Conservation (phyloP, 805 yeast genomes). For the Nakazawaea molendinolei region DNA sequence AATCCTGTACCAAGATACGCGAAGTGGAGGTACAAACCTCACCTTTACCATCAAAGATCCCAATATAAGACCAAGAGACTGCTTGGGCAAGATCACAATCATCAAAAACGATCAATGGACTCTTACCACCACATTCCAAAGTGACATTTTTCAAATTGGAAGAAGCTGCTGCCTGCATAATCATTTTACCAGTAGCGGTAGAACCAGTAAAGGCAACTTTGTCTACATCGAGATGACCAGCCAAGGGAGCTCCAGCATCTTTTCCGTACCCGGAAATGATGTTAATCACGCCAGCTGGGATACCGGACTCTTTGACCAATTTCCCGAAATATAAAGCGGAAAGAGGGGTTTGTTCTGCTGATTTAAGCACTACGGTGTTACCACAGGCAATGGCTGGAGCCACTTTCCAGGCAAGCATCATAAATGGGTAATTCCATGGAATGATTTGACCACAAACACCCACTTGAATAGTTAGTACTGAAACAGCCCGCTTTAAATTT, state of each 20-base stretch:
- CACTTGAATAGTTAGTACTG: slow-evolving; percentile 14
- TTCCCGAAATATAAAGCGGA: slow-evolving; percentile 36
- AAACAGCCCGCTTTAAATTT: slow-evolving; percentile 27
- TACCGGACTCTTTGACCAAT: slow-evolving; percentile 36
- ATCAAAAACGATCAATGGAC: slow-evolving; percentile 39
- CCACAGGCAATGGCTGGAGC: slow-evolving; percentile 42
- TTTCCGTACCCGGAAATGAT: slow-evolving; percentile 38
- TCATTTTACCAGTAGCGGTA: slow-evolving; percentile 39
- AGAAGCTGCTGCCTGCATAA: slow-evolving; percentile 34
- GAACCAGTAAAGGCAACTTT: slow-evolving; percentile 54
- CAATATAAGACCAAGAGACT: slow-evolving; percentile 37
- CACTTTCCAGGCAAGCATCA: slow-evolving; percentile 45
- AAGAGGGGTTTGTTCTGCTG: slow-evolving; percentile 45
- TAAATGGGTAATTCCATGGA: slow-evolving; percentile 47
- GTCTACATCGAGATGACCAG: slow-evolving; percentile 36
- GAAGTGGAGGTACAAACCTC: slow-evolving; percentile 64
- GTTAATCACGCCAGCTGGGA: slow-evolving; percentile 46
- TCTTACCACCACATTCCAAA: slow-evolving; percentile 48
- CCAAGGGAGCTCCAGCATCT: slow-evolving; percentile 39
- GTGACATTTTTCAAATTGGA: slow-evolving; percentile 43
- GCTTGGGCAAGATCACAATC: slow-evolving; percentile 43
- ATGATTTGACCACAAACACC: slow-evolving; percentile 48
- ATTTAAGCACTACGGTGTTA: slow-evolving; percentile 39
- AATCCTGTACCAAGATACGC: slow-evolving; percentile 50
- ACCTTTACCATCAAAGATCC: slow-evolving; percentile 56